These are phyloP conservation scores for Plenodomus lindquistii DNA, from an alignment of 2,329 filamentous ascomycete genomes.

Conservation along the genomic window DNA sequence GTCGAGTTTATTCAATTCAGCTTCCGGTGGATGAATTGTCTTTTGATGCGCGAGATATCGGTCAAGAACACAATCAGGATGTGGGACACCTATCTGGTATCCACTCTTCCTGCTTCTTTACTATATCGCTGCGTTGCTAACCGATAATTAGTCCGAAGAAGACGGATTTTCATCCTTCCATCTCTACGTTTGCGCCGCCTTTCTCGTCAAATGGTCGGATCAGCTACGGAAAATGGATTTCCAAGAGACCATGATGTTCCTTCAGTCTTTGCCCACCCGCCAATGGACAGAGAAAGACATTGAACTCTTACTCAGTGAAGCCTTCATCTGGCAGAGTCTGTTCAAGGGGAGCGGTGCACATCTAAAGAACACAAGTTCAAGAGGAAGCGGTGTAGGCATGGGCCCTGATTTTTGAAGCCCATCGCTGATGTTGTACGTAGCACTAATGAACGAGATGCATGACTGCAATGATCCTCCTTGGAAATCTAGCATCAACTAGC, in stretches of 20 bases:
- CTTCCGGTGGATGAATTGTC: slow-evolving; percentile 99
- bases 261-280: slow-evolving; percentile 89
- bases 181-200: slow-evolving; percentile 96
- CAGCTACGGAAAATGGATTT: slow-evolving; percentile 97
- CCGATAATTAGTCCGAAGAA: slow-evolving; percentile 76
- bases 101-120: slow-evolving; percentile 30
- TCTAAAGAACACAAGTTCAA: slow-evolving; percentile 55
- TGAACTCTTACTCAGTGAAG: slow-evolving; percentile 90
- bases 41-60: slow-evolving; percentile 96
- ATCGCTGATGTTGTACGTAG: slow-evolving; percentile 11
- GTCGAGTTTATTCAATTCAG: slow-evolving; percentile 99
- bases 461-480: background rate
- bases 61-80: slow-evolving; percentile 96
- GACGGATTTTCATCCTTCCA: slow-evolving; percentile 98
- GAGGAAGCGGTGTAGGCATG: slow-evolving; percentile 42
- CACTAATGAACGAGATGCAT: background rate
- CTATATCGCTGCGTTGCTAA: slow-evolving; percentile 13
- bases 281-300: slow-evolving; percentile 98
- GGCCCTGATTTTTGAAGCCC: slow-evolving; percentile 37
- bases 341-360: slow-evolving; percentile 95
- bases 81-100: slow-evolving; percentile 99
- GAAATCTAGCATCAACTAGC: no score
- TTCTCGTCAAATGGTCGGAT: slow-evolving; percentile 97
- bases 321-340: slow-evolving; percentile 97
- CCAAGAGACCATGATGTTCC: slow-evolving; percentile 98